These are phyloP conservation scores for Madurella fahalii DNA, from an alignment of 2,329 filamentous ascomycete species.

Conservation along the genomic window DNA sequence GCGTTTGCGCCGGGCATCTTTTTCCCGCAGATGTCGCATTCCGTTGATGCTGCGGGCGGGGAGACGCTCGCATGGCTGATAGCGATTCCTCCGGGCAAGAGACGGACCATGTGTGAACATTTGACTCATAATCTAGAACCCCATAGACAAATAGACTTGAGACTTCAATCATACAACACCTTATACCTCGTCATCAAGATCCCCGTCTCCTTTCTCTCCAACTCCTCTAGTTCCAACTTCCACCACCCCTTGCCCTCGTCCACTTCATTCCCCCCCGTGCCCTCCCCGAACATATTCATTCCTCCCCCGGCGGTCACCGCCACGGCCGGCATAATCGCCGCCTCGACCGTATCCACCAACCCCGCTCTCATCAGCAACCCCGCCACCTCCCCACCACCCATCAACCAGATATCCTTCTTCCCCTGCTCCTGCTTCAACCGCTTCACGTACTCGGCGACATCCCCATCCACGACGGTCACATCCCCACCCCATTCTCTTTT, in stretches of 20 bases:
- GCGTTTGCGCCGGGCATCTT: slow-evolving; percentile 52
- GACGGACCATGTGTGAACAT: slow-evolving; percentile 4
- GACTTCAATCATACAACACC: slow-evolving; percentile 7
- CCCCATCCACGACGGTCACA: slow-evolving; percentile 26
- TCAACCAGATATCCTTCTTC: slow-evolving; percentile 34
- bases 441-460: slow-evolving; percentile 21
- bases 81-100: slow-evolving; percentile 9
- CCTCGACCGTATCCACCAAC: slow-evolving; percentile 32
- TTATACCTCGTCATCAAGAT: slow-evolving; percentile 17
- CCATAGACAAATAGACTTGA: background rate
- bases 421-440: slow-evolving; percentile 22
- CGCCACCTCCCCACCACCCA: slow-evolving; percentile 34
- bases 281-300: slow-evolving; percentile 23
- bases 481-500: slow-evolving; percentile 17
- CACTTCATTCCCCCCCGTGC: background rate
- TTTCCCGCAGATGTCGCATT: slow-evolving; percentile 49
- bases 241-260: background rate
- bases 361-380: slow-evolving; percentile 28
- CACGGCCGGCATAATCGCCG: slow-evolving; percentile 28
- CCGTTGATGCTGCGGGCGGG: background rate
- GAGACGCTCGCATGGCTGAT: slow-evolving; percentile 10
- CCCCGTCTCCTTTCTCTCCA: slow-evolving; percentile 7
- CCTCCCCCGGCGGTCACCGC: slow-evolving; percentile 21
- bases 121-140: background rate
- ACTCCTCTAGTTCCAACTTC: slow-evolving; percentile 10